Conservation (phyloP, 768 basidiomycete genomes). For the Mycena chlorophos region DNA sequence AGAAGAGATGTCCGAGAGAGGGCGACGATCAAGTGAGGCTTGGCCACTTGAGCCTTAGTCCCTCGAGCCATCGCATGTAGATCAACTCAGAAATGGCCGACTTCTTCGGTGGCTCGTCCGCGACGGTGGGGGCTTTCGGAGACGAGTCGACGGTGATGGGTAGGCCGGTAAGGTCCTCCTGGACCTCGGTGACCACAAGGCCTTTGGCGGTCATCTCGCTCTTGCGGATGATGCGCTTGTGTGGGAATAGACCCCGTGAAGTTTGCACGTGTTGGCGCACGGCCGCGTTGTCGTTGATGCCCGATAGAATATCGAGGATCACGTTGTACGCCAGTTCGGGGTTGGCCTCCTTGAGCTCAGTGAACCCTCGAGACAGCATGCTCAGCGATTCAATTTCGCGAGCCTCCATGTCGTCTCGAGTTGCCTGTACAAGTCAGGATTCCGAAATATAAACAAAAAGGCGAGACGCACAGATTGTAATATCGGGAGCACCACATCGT, state of each 20-base stretch:
- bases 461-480: constrained; percentile 61
- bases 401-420: constrained; percentile 83
- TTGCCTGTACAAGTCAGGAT: constrained; percentile 46
- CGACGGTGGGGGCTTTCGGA: too few species aligned
- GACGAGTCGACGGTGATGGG: constrained; percentile 43
- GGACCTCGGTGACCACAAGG: constrained; percentile 78
- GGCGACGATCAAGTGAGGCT: constrained; percentile 49
- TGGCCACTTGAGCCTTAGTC: constrained; percentile 88
- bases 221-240: constrained; percentile 73
- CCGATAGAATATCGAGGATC: constrained; percentile 85
- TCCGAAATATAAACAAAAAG: constrained; percentile 10
- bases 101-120: constrained; percentile 55
- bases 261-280: constrained; percentile 83
- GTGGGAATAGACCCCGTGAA: constrained; percentile 76
- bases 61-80: constrained; percentile 97
- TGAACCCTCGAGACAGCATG: constrained; percentile 87
- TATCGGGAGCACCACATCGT: constrained; percentile 82
- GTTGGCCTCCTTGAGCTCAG: constrained; percentile 80
- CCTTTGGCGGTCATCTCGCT: constrained; percentile 87
- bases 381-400: constrained; percentile 85
- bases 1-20: not conserved
- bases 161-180: constrained; percentile 64
- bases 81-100: constrained; percentile 94
- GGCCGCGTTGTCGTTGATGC: constrained; percentile 82
- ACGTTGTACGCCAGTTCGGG: constrained; percentile 84